Evolutionary conservation across 2,329 filamentous ascomycete genomes (phyloP), one percentile per base, ranked within the genome.

Genomic region (Calonectria crousiana): DNA sequence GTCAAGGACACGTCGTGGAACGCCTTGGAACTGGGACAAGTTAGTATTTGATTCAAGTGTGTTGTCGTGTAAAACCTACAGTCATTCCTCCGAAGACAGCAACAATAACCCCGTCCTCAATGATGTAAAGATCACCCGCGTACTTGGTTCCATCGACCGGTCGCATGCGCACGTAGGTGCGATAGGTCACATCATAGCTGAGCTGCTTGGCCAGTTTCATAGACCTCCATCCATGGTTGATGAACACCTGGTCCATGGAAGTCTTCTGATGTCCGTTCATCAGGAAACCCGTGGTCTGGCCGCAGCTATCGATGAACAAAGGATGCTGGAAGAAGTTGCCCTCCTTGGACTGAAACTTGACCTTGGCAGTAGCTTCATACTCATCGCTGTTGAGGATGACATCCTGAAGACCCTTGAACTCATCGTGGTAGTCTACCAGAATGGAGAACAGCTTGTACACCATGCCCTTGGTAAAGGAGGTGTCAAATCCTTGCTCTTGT

Each of bases 211-310:
- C 44, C 20, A 70, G 32, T 8, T 64, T 36, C 44, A 70, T 28
- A 20, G 44, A 53, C 32, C 56, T 36, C 68, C 56, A 70, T 23
- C 68, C 68, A 13, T 64, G 56, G 44, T 64, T 64, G 44, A 70
- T 64, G 44, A 65, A 64, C 9, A 65, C 60, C 44, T 64, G 47
- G 36, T 70, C 68, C 18, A 52, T 38, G 23, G 30, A 36, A 10
- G 41, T 65, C 26, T 30, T 52, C n/a, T 52, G 28, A 47, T 64
- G 30, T 34, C 68, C 47, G 68, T 70, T 70, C 68, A 70, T 70
- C 41, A 65, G 28, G 34, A 70, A 70, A 16, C 68, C 68, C 11
- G 56, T 52, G 4, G 44, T 36, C 30, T 70, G 68, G 18, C 41
- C 58, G 28, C 30, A 53, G 56, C 44, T 65, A 34, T 70, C 68